Base-by-base conservation (phyloP, 2,329 filamentous ascomycete genomes). In the Neofusicoccum sp. region DNA sequence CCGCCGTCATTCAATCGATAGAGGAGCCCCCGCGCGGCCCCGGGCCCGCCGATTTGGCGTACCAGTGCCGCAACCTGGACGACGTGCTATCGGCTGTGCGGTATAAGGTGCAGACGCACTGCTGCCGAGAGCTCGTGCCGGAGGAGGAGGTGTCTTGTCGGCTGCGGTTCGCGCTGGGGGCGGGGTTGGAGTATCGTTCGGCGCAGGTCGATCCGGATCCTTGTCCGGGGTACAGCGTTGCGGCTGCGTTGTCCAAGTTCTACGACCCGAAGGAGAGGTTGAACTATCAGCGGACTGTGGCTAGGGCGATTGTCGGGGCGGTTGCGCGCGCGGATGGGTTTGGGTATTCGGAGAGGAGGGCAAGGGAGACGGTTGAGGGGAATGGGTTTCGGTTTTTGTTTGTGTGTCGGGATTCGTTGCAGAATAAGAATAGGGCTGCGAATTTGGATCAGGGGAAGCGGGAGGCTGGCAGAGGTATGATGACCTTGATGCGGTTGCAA, bases 301-400 rank as follows among this genome's bases (percentile, higher is more conserved):
- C 52, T 22, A 16, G 33, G 29, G 41, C 70, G 9, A 73, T 77
- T 34, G 65, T 76, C 29, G 68, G 70, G 44, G 65, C 70, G 6
- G 69, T 77, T 44, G 69, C 73, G 47, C 66, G 66, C 1, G 71
- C 70, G 4, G 74, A 77, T 63, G 70, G 71, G 1, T 77, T 74
- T 67, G 71, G 66, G 28, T 76, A 77, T 64, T 64, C 65, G 9
- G 74, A 77, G 60, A 71, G 73, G 33, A 69, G 70, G 33, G 71
- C 70, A 3, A 65, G 65, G 31, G 73, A 71, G 31, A 76, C 66
- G 48, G 70, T 70, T 7, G 67, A 69, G 14, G 66, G 65, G 6
- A 73, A 76, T 62, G 74, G 74, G 8, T 62, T 65, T 29, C 69
- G 73, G 3, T 68, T 76, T 61, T 73, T 68, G 44, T 76, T 71